Percentiles rank a stretch among this genome's conserved stretches.
Evolutionary conservation across 2,329 filamentous ascomycete species (phyloP).

Genomic region (Atkinsonella texensis): DNA sequence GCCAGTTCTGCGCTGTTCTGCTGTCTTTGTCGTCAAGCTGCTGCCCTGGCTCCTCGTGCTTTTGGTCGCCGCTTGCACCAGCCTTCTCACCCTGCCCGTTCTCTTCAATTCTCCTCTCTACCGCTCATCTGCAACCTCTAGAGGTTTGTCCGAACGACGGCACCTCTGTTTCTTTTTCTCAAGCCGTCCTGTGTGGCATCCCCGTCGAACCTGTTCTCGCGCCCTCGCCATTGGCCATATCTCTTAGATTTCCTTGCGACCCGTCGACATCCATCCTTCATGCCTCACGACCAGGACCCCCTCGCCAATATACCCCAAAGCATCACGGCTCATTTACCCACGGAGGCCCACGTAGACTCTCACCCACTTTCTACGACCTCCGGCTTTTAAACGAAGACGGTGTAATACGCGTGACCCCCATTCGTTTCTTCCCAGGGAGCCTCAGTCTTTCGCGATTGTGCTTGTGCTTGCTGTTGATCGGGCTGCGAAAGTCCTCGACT

Average conservation of each 20-base stretch:
- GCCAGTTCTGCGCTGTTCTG: neutral
- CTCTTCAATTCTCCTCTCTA: slow-evolving; percentile 5
- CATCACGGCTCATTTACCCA: slow-evolving; percentile 2
- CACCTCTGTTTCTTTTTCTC: neutral
- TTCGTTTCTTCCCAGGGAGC: neutral
- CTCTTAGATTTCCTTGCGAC: neutral
- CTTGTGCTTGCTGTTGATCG: neutral
- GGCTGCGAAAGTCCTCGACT: neutral
- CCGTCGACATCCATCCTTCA: slow-evolving; percentile 1
- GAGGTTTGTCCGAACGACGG: slow-evolving; percentile 1
- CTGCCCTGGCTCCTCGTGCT: slow-evolving; percentile 2
- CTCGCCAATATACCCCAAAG: slow-evolving; percentile 1
- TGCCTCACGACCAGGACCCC: slow-evolving; percentile 2
- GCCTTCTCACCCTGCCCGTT: slow-evolving; percentile 5
- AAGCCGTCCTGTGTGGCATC: neutral
- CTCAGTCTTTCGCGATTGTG: neutral
- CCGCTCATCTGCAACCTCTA: slow-evolving; percentile 2
- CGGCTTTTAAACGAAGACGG: slow-evolving; percentile 5
- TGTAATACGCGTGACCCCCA: neutral
- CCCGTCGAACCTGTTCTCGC: neutral
- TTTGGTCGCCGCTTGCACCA: slow-evolving; percentile 3
- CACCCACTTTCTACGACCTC: slow-evolving; percentile 6
- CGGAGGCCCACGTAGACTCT: slow-evolving; percentile 1
- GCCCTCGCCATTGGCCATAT: neutral
- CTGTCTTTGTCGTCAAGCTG: slow-evolving; percentile 2